phyloP scores from a whole-genome alignment of 805 yeast genomes.

The Hanseniaspora guilliermondii region DNA sequence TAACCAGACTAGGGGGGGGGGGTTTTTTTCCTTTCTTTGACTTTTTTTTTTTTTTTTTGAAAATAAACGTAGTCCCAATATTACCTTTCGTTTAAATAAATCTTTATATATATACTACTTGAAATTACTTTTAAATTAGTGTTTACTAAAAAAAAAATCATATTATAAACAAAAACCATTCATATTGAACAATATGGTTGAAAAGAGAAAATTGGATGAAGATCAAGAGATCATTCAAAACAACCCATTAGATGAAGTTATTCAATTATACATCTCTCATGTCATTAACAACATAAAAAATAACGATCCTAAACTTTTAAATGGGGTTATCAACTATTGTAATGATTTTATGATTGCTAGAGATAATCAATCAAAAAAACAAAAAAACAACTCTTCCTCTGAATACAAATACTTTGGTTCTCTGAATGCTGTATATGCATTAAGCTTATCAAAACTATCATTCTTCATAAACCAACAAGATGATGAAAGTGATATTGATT shows the following conservation, averaged over 20 bases:
- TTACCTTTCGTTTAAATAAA: too few species aligned
- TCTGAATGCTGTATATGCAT: constrained; percentile 64
- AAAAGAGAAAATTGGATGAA: neutral
- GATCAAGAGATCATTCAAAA: neutral
- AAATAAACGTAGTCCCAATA: too few species aligned
- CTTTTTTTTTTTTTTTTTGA: neutral
- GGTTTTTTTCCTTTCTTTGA: too few species aligned
- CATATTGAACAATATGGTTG: neutral
- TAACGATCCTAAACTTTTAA: constrained; percentile 7
- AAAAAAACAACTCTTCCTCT: neutral
- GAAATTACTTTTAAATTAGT: too few species aligned
- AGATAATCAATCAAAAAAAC: constrained; percentile 2
- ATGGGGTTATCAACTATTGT: constrained; percentile 13
- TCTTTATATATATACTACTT: too few species aligned
- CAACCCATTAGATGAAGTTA: constrained; percentile 11
- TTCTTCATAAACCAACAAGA: constrained; percentile 32
- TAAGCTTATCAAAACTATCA: constrained; percentile 54
- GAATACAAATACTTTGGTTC: constrained; percentile 22
- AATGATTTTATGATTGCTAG: constrained; percentile 11
- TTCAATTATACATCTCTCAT: constrained; percentile 11
- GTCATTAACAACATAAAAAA: constrained; percentile 1
- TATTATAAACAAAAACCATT: neutral
- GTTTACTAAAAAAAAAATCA: neutral
- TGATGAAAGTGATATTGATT: constrained; percentile 8
- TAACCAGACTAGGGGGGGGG: too few species aligned